Base-by-base conservation (phyloP, 2,329 filamentous ascomycete species). In the Amesomyces nigricolor region DNA sequence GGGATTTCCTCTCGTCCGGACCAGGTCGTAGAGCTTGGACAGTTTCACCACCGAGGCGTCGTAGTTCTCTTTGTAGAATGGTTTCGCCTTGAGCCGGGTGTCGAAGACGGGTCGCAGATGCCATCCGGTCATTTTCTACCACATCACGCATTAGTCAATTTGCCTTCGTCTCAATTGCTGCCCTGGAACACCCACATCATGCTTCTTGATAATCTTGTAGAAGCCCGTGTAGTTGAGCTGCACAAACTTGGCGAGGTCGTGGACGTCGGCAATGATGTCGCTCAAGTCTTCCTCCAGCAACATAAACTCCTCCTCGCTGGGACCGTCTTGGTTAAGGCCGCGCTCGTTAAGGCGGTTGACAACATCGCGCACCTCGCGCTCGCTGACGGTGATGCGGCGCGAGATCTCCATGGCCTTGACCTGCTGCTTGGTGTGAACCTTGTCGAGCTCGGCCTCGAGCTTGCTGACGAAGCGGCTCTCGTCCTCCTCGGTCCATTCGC, bases 121-220 rank as follows among this genome's bases (percentile, higher is more conserved):
- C 91, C 92, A 96, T 58, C 85, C 81, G 0, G 94, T 99, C 78
- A 88, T 80, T 89, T 99, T 99, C 88, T 94, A 66, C 43, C 4
- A 32, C 22, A 26, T 4, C 22, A 6, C 13, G n/a, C 14, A 40
- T 35, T 43, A 49, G 32, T 37, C 52, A 30, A 32, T 11, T 4
- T 29, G 10, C 17, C 17, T 5, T 14, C 22, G 14, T 8, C n/a
- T 0, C 10, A 10, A 8, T 7, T 38, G 8, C 3, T 26, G 22
- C 22, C 32, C 3, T 8, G 3, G 13, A 6, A 11, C 48, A 75
- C 87, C 64, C 72, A 92, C 89, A 75, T 96, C 94, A 72, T 99
- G 94, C 79, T 99, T 99, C 80, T 99, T 99, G 73, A 99, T 96
- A 61, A 99, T 99, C 79, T 99, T 99, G 77, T 96, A 95, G 71